phyloP scores from a whole-genome alignment of 768 basidiomycete species.

The Polyporus arcularius region DNA sequence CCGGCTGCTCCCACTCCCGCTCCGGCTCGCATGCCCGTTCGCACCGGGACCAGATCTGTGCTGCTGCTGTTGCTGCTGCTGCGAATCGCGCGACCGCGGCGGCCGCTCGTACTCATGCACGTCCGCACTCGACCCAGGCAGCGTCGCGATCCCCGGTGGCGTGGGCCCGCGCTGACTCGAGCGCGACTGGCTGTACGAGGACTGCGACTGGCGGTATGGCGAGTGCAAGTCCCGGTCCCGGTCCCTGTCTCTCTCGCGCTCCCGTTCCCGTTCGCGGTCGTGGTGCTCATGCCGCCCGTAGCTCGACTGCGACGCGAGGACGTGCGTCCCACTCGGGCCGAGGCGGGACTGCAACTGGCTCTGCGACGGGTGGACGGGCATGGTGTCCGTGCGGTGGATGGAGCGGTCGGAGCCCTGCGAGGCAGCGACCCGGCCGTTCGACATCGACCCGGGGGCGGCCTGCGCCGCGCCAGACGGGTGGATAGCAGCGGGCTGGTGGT shows the following conservation, averaged over 20 bases:
- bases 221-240: slow-evolving; percentile 9
- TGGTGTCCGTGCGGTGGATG: slow-evolving; percentile 28
- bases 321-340: slow-evolving; percentile 28
- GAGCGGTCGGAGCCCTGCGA: slow-evolving; percentile 13
- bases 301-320: slow-evolving; percentile 12
- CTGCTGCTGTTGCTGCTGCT: background rate
- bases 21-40: slow-evolving; percentile 3
- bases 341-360: slow-evolving; percentile 7
- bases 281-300: slow-evolving; percentile 18
- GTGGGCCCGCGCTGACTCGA: slow-evolving; percentile 18
- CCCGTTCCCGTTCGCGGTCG: slow-evolving; percentile 19
- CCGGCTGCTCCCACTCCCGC: slow-evolving; percentile 14
- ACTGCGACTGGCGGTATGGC: slow-evolving; percentile 15
- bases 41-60: background rate
- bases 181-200: background rate
- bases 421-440: slow-evolving; percentile 19
- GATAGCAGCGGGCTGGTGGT: slow-evolving; percentile 24
- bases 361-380: slow-evolving; percentile 27
- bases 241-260: too few relatives aligned
- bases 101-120: slow-evolving; percentile 26
- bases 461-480: slow-evolving; percentile 25
- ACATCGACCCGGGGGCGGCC: slow-evolving; percentile 16
- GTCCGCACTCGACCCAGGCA: slow-evolving; percentile 23
- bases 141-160: slow-evolving; percentile 28
- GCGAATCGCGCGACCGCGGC: background rate